phyloP scores from a whole-genome alignment of 2,329 filamentous ascomycete species.

The Annulohypoxylon truncatum region DNA sequence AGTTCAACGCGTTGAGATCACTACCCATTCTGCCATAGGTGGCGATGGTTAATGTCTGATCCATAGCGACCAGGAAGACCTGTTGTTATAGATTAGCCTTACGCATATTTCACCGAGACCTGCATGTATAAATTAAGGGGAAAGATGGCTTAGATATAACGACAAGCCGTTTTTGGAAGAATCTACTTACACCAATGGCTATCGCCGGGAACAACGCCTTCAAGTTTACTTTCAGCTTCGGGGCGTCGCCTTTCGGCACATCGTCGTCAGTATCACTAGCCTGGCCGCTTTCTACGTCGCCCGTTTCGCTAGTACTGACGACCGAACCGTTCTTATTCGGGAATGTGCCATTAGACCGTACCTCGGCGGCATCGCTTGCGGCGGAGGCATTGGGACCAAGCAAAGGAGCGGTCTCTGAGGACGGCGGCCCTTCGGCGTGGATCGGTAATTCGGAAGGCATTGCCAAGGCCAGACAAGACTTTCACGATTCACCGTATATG shows the following conservation, averaged over 20 bases:
- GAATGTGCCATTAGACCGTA: conserved; percentile 39
- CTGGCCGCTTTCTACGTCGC: conserved; percentile 47
- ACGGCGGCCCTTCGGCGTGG: conserved; percentile 26
- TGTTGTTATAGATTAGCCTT: conserved; percentile 48
- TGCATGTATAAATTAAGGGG: background rate
- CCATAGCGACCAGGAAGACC: conserved; percentile 78
- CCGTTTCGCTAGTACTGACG: background rate
- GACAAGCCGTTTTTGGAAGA: background rate
- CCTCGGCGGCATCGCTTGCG: conserved; percentile 23
- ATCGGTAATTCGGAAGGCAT: conserved; percentile 32
- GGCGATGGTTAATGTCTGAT: conserved; percentile 82
- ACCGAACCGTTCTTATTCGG: conserved; percentile 14
- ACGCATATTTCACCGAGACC: background rate
- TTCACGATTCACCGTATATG: background rate
- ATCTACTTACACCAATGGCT: conserved; percentile 42
- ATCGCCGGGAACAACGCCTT: conserved; percentile 46
- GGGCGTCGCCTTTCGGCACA: conserved; percentile 43
- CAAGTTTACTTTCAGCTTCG: conserved; percentile 45
- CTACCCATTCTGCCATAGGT: conserved; percentile 82
- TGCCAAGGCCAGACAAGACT: conserved; percentile 14
- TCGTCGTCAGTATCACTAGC: conserved; percentile 47
- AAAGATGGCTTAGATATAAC: background rate
- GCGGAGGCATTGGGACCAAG: conserved; percentile 37
- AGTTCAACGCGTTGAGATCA: conserved; percentile 78
- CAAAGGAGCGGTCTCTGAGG: conserved; percentile 45